phyloP scores from a whole-genome alignment of 805 yeast genomes.

The Pichia nakasei region DNA sequence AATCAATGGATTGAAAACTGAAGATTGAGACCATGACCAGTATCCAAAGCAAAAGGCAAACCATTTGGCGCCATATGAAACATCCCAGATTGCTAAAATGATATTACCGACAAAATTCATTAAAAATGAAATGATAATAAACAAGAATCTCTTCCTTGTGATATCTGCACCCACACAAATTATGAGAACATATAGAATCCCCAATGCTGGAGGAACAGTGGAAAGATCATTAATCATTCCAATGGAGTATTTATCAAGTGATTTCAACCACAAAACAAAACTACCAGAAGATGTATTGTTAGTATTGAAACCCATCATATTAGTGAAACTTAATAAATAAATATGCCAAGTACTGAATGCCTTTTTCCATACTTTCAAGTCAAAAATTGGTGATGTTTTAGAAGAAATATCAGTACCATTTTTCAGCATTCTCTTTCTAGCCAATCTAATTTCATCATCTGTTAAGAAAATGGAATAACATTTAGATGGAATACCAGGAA shows the following conservation, averaged over 20 bases:
- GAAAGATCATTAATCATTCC: conserved; percentile 41
- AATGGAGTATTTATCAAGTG: conserved; percentile 35
- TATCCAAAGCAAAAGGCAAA: conserved; percentile 52
- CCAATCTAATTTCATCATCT: conserved; percentile 48
- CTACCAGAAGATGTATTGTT: conserved; percentile 49
- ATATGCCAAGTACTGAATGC: conserved; percentile 52
- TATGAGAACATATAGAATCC: conserved; percentile 40
- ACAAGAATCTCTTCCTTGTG: conserved; percentile 44
- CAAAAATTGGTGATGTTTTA: conserved; percentile 29
- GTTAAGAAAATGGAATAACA: conserved; percentile 45
- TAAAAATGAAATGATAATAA: conserved; percentile 42
- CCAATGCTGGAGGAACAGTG: conserved; percentile 51
- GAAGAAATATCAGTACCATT: conserved; percentile 23
- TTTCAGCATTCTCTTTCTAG: conserved; percentile 34
- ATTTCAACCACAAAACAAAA: conserved; percentile 53
- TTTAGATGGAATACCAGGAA: conserved; percentile 61
- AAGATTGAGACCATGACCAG: conserved; percentile 56
- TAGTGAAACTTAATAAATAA: conserved; percentile 45
- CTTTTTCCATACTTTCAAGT: conserved; percentile 40
- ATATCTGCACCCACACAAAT: conserved; percentile 45
- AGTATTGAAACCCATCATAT: conserved; percentile 55
- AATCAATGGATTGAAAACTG: conserved; percentile 50
- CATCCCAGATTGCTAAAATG: conserved; percentile 51
- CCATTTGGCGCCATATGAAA: conserved; percentile 52
- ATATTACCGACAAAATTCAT: conserved; percentile 48